These are phyloP conservation scores for Mytilinidion resinicola DNA, from an alignment of 495 filamentous ascomycete genomes.

Conservation along the genomic window DNA sequence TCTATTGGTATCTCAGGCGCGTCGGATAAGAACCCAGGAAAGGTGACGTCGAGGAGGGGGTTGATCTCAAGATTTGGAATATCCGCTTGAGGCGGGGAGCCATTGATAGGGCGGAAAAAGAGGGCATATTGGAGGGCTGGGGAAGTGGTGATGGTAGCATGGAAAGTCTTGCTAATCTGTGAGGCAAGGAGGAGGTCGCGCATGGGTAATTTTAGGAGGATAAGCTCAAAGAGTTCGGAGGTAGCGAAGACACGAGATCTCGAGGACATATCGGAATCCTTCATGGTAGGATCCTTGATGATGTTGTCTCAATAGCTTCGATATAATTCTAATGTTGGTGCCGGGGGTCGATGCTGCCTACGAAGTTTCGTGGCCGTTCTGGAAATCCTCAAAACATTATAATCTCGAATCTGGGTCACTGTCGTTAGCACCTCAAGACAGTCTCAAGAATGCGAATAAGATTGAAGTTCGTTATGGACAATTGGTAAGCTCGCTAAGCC, in stretches of 20 bases:
- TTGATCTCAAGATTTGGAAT: neutral
- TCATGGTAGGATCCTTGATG: too few species aligned
- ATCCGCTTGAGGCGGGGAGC: neutral
- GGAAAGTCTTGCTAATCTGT: constrained; percentile 7
- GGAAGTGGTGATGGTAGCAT: constrained; percentile 5
- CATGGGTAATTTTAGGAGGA: constrained; percentile 16
- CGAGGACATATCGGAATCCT: too few species aligned
- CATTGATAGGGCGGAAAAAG: constrained; percentile 6
- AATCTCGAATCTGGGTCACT: too few species aligned
- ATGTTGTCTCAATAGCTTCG: too few species aligned
- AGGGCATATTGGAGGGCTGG: constrained; percentile 11
- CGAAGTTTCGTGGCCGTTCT: too few species aligned
- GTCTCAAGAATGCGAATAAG: too few species aligned
- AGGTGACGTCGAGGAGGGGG: constrained; percentile 4
- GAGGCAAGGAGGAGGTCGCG: constrained; percentile 16
- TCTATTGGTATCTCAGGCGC: neutral
- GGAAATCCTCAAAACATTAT: too few species aligned
- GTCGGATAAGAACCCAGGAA: neutral
- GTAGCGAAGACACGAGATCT: constrained; percentile 1
- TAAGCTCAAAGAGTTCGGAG: constrained; percentile 15
- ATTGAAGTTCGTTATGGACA: too few species aligned
- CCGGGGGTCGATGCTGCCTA: too few species aligned
- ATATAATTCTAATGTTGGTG: too few species aligned
- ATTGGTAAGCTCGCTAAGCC: too few species aligned
- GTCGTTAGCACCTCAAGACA: too few species aligned